Conservation (phyloP, 306 rosid genomes). For the Trifolium pratense region DNA sequence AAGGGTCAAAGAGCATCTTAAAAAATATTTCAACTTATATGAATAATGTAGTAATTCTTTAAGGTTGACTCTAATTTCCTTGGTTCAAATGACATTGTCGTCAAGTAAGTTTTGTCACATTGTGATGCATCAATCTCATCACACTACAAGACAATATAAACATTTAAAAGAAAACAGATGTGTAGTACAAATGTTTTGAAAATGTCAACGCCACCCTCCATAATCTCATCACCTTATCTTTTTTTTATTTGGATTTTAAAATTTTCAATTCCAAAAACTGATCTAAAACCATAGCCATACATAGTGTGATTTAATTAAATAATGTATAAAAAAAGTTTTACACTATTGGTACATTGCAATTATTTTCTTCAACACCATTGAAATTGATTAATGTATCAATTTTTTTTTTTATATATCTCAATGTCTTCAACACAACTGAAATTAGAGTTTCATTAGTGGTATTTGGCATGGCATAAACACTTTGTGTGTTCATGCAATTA, state of each 20-base stretch:
- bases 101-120: slow-evolving; percentile 64
- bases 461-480: no score
- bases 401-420: no score
- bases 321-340: no score
- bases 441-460: no score
- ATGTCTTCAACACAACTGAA: no score
- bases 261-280: slow-evolving; percentile 37
- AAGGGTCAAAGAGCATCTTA: slow-evolving; percentile 28
- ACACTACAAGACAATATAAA: slow-evolving; percentile 58
- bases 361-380: no score
- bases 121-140: slow-evolving; percentile 57
- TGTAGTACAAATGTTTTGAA: slow-evolving; percentile 16
- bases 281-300: slow-evolving; percentile 40
- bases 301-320: no score
- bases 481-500: no score
- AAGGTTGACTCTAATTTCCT: slow-evolving; percentile 69
- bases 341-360: no score
- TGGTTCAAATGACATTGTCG: slow-evolving; percentile 57
- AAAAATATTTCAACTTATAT: slow-evolving; percentile 32
- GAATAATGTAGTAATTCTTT: slow-evolving; percentile 49
- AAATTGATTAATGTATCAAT: no score
- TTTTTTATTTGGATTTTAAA: slow-evolving; percentile 38
- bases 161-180: slow-evolving; percentile 43
- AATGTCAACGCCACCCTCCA: slow-evolving; percentile 41
- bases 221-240: slow-evolving; percentile 37